Conservation (phyloP, 352 stramenopile genomes). For the Phytophthora nicotianae region DNA sequence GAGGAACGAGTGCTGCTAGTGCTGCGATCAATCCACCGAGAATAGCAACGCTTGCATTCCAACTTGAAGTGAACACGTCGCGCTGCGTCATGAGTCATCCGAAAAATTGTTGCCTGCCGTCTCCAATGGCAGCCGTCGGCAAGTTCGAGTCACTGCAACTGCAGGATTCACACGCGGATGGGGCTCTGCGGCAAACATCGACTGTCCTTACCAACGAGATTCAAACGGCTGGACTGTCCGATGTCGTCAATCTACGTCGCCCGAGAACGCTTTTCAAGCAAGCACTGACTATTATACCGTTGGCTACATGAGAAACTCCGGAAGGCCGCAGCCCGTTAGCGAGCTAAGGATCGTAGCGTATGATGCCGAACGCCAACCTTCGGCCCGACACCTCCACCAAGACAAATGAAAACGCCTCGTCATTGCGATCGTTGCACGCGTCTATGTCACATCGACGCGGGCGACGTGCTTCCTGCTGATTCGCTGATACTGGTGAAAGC, state of each 20-base stretch:
- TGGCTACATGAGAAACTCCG: not conserved
- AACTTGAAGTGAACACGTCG: slow-evolving; percentile 22
- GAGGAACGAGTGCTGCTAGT: not conserved
- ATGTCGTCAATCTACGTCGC: not conserved
- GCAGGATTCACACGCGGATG: not conserved
- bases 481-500: not conserved
- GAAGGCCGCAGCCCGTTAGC: not conserved
- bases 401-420: no score
- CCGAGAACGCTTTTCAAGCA: not conserved
- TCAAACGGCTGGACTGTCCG: not conserved
- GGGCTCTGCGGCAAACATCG: not conserved
- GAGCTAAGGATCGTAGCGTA: not conserved
- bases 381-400: no score
- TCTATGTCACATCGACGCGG: not conserved
- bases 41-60: no score
- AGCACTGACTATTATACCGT: not conserved
- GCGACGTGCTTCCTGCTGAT: slow-evolving; percentile 13
- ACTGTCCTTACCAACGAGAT: slow-evolving; percentile 5
- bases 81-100: slow-evolving; percentile 18
- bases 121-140: slow-evolving; percentile 6
- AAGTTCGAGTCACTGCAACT: slow-evolving; percentile 2
- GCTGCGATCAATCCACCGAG: not conserved
- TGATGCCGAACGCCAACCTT: no score
- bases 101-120: slow-evolving; percentile 2
- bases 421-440: not conserved